These are phyloP conservation scores for Solidago caesia DNA, from an alignment of 129 eudicot species.

Conservation along the genomic window DNA sequence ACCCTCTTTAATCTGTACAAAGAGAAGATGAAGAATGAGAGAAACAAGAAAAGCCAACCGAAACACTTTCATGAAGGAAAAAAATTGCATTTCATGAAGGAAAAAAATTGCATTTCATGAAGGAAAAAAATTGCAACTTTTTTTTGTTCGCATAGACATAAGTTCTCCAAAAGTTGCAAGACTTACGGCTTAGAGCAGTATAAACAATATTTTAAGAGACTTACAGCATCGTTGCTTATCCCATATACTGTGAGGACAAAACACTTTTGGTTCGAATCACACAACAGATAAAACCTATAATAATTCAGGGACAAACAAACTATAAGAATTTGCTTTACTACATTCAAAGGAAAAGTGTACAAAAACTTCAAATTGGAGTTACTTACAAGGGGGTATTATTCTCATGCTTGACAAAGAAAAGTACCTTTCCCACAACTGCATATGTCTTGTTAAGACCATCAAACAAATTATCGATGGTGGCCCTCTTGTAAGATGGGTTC, in stretches of 20 bases:
- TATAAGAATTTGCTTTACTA: background rate
- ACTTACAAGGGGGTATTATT: slow-evolving; percentile 75
- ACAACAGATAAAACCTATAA: slow-evolving; percentile 79
- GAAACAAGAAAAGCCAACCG: background rate
- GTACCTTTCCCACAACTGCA: slow-evolving; percentile 72
- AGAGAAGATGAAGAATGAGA: background rate
- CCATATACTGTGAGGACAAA: slow-evolving; percentile 78
- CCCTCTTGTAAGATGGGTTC: slow-evolving; percentile 55
- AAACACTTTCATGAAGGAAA: background rate
- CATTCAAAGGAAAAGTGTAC: background rate
- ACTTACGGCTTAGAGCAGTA: slow-evolving; percentile 7
- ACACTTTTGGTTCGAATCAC: slow-evolving; percentile 73
- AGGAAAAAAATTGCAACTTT: background rate
- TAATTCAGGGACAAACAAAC: slow-evolving; percentile 9
- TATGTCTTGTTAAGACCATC: slow-evolving; percentile 75
- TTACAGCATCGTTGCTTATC: slow-evolving; percentile 53
- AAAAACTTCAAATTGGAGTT: slow-evolving; percentile 10
- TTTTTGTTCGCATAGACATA: background rate
- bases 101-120: background rate
- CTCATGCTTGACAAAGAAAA: slow-evolving; percentile 65
- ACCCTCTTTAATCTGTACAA: slow-evolving; percentile 75
- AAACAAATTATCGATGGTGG: slow-evolving; percentile 48
- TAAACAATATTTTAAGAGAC: slow-evolving; percentile 22
- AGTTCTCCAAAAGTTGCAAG: slow-evolving; percentile 7
- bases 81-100: background rate